phyloP scores from a whole-genome alignment of 1,284 basidiomycete genomes.

The Austroboletus novae-zelandiae region DNA sequence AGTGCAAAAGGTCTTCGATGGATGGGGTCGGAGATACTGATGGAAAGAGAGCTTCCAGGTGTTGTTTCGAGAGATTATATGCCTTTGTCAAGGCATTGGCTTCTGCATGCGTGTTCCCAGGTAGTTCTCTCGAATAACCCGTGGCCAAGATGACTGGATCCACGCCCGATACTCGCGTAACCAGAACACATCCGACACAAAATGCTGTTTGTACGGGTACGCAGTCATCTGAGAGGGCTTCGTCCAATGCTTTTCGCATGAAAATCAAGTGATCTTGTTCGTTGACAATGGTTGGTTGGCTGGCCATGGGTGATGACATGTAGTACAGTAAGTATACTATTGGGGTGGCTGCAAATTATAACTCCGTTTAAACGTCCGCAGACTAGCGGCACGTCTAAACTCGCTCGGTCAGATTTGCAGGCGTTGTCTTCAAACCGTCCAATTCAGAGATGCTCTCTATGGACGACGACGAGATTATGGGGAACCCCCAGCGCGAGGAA shows the following conservation, averaged over 20 bases:
- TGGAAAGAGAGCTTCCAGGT: constrained; percentile 46
- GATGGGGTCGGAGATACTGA: constrained; percentile 25
- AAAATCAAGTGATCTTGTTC: constrained; percentile 41
- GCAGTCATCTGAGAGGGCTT: constrained; percentile 66
- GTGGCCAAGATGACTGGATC: constrained; percentile 62
- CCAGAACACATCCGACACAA: constrained; percentile 90
- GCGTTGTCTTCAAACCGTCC: background rate
- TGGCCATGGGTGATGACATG: constrained; percentile 1
- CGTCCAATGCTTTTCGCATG: constrained; percentile 65
- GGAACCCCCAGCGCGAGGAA: constrained; percentile 46
- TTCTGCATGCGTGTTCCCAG: constrained; percentile 97
- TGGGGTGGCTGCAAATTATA: background rate
- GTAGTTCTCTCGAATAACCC: constrained; percentile 90
- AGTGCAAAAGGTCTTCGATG: constrained; percentile 49
- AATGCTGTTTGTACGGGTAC: constrained; percentile 80
- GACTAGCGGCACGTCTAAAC: background rate
- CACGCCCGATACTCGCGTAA: constrained; percentile 42
- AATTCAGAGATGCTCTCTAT: constrained; percentile 24
- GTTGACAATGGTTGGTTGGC: constrained; percentile 3
- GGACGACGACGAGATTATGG: constrained; percentile 60
- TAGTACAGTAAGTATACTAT: too few species aligned
- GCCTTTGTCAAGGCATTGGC: constrained; percentile 90
- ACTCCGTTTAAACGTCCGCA: background rate
- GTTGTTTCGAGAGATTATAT: constrained; percentile 39
- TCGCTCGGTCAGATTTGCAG: background rate